Conservation (phyloP, 345 rosid species). For the Carallia pectinifolia region DNA sequence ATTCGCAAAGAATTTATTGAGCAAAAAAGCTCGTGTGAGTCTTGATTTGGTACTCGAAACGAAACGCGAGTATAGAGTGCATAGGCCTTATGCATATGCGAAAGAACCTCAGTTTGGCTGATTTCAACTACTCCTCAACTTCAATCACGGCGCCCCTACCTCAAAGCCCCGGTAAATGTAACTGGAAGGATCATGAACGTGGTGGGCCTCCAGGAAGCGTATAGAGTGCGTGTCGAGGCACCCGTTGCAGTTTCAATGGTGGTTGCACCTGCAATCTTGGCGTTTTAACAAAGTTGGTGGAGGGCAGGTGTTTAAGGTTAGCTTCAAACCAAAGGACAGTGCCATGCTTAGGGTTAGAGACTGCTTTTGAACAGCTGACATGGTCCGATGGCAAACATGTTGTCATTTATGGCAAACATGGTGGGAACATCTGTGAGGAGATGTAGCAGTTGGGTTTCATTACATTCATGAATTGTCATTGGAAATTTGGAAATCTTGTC, state of each 20-base stretch:
- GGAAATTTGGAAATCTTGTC: no score
- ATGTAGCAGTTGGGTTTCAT: no score
- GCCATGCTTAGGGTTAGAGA: not conserved
- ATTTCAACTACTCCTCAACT: slow-evolving; percentile 40
- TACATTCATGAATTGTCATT: no score
- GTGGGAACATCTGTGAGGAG: not conserved
- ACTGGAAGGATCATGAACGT: slow-evolving; percentile 12
- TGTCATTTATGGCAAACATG: slow-evolving; percentile 2
- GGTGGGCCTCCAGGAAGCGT: not conserved
- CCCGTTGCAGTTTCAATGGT: not conserved
- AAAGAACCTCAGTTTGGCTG: slow-evolving; percentile 19
- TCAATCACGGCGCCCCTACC: slow-evolving; percentile 27
- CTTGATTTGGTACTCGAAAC: not conserved
- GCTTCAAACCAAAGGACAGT: no score
- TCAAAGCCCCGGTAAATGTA: not conserved
- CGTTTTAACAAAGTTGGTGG: not conserved
- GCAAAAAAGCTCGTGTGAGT: not conserved
- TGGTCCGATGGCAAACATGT: slow-evolving; percentile 13
- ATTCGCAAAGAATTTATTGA: not conserved
- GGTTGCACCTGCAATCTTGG: slow-evolving; percentile 6
- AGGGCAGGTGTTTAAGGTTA: slow-evolving; percentile 4
- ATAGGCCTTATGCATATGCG: slow-evolving; percentile 15
- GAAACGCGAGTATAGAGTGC: not conserved
- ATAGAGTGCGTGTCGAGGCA: not conserved
- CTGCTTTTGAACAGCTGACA: not conserved